Conservation (phyloP, 495 filamentous ascomycete species). For the Penicillium fimorum region DNA sequence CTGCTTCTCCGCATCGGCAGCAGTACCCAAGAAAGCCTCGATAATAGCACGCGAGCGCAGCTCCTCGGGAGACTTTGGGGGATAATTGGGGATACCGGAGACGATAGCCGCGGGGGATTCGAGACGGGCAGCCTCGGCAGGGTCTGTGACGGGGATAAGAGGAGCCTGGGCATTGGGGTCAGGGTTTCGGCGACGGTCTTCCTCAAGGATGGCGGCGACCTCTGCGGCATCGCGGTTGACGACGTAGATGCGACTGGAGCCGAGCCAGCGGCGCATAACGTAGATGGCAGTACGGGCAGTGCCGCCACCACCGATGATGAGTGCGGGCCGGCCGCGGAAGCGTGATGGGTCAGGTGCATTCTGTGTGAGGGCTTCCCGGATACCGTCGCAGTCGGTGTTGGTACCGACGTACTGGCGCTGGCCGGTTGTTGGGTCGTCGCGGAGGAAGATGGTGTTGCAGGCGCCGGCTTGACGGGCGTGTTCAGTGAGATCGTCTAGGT, state of each 20-base stretch:
- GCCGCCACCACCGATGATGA: conserved; percentile 67
- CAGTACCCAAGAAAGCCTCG: conserved; percentile 50
- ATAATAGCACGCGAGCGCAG: conserved; percentile 52
- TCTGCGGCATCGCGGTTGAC: conserved; percentile 65
- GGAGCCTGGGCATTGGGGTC: conserved; percentile 39
- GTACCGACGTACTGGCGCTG: conserved; percentile 58
- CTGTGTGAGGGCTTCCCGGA: conserved; percentile 64
- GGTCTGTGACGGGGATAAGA: conserved; percentile 55
- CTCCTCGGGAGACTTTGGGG: conserved; percentile 60
- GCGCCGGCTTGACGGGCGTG: conserved; percentile 67
- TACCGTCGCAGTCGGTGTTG: conserved; percentile 74
- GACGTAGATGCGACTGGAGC: conserved; percentile 64
- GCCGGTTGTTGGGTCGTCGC: conserved; percentile 38
- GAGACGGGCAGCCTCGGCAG: conserved; percentile 53
- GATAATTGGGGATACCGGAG: conserved; percentile 67
- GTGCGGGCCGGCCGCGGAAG: conserved; percentile 55
- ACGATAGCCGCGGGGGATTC: conserved; percentile 61
- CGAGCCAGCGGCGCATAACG: conserved; percentile 62
- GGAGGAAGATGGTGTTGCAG: conserved; percentile 71
- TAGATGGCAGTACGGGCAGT: conserved; percentile 71
- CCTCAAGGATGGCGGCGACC: conserved; percentile 59
- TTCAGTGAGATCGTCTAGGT: conserved; percentile 66
- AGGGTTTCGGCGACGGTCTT: conserved; percentile 40
- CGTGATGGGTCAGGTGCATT: conserved; percentile 45
- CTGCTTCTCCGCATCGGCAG: conserved; percentile 28